Percentiles rank a stretch among this genome's conserved stretches.
Conservation (phyloP, 2,329 filamentous ascomycete species). For the Talaromyces marneffei region DNA sequence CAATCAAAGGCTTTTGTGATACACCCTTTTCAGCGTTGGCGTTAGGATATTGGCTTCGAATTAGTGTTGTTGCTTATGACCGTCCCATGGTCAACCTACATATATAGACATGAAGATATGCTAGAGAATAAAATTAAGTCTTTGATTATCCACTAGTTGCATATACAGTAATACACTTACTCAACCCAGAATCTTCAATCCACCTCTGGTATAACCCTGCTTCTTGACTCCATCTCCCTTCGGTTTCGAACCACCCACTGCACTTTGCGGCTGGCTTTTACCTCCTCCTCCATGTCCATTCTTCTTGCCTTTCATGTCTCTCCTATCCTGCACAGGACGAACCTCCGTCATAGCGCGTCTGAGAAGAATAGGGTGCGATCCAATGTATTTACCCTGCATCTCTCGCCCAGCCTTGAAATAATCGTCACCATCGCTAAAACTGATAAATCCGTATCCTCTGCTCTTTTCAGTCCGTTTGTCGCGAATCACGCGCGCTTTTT, state of each 20-base stretch:
- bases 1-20: background rate
- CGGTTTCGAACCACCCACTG: constrained; percentile 37
- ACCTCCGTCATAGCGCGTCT: constrained; percentile 89
- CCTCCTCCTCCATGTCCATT: constrained; percentile 23
- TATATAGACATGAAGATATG: background rate
- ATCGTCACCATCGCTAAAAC: constrained; percentile 89
- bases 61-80: background rate
- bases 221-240: constrained; percentile 43
- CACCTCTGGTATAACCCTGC: constrained; percentile 42
- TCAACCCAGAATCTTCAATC: constrained; percentile 41
- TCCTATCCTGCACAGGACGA: constrained; percentile 64
- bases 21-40: background rate
- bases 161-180: constrained; percentile 3
- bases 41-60: background rate
- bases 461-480: constrained; percentile 96
- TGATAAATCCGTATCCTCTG: constrained; percentile 94
- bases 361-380: constrained; percentile 85
- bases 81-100: background rate
- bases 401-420: constrained; percentile 95
- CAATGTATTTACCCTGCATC: constrained; percentile 99
- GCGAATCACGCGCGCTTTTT: constrained; percentile 87
- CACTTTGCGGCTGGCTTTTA: constrained; percentile 17
- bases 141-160: background rate
- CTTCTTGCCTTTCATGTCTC: constrained; percentile 50
- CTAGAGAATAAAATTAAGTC: background rate